A percentile compares a stretch with the other conserved stretches of the same genome.
Evolutionary conservation across 2,329 filamentous ascomycete species (phyloP).

Genomic region (Ophiosphaerella korrae): DNA sequence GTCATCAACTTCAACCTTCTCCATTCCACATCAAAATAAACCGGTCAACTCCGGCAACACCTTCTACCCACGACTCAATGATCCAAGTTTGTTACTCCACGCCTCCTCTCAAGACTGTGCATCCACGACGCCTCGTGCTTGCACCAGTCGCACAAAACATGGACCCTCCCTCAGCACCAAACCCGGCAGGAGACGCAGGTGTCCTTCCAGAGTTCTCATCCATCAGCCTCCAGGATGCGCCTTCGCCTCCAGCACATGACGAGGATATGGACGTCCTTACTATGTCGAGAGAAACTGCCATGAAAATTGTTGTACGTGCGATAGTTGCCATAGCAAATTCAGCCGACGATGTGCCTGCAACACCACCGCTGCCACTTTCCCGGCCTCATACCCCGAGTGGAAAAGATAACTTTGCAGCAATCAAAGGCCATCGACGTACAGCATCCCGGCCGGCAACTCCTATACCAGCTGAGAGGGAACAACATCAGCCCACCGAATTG

Average conservation of each 20-base stretch:
- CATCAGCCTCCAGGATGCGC: conserved; percentile 42
- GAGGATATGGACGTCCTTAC: conserved; percentile 71
- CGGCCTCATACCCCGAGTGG: conserved; percentile 62
- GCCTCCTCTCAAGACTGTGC: conserved; percentile 36
- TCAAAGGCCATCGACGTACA: conserved; percentile 40
- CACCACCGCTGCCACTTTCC: conserved; percentile 65
- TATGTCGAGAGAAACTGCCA: conserved; percentile 72
- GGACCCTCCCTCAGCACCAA: conserved; percentile 45
- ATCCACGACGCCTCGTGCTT: conserved; percentile 35
- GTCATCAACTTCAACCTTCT: conserved; percentile 2
- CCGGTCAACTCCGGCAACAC: conserved; percentile 33
- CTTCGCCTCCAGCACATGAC: conserved; percentile 46
- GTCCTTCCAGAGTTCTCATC: conserved; percentile 45
- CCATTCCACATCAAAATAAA: conserved; percentile 6
- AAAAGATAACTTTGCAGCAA: conserved; percentile 33
- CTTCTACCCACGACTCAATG: conserved; percentile 30
- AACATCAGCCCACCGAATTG: conserved; percentile 47
- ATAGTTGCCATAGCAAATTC: conserved; percentile 67
- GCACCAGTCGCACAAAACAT: conserved; percentile 29
- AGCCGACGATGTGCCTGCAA: conserved; percentile 80
- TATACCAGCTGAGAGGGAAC: conserved; percentile 48
- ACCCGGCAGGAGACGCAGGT: conserved; percentile 48
- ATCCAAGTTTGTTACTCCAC: conserved; percentile 40
- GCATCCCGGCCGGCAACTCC: conserved; percentile 47
- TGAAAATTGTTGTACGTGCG: conserved; percentile 74